Base-by-base conservation (phyloP, 23 red algal genomes). In the Gracilaria gracilis region DNA sequence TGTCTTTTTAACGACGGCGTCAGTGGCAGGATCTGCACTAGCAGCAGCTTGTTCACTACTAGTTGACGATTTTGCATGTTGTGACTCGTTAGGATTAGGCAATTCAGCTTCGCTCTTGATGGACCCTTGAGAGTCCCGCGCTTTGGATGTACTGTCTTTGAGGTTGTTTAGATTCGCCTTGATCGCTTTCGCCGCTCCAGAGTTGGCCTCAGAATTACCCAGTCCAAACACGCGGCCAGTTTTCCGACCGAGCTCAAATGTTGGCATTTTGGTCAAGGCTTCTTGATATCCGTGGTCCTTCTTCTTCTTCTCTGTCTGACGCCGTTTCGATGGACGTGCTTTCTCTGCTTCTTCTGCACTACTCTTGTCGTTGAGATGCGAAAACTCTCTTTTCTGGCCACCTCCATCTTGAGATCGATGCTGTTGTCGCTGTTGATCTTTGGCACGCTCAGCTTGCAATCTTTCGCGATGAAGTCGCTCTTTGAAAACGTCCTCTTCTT, bases 401-500 rank as follows among this genome's bases (percentile, higher is more conserved):
- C 31, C 7, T 7, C 0, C 49, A 25, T 35, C 15, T 15, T 79
- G 4, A n/a, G n/a, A n/a, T n/a, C n/a, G n/a, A 2, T 51, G 9
- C 1, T 79, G 75, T 15, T 28, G 51, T 11, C 33, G 72, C 34
- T 61, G 49, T 21, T 80, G 46, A 35, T 74, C 51, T 32, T 67
- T 71, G 0, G 40, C 31, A 2, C 84, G 84, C 67, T 75, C 84
- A 17, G 62, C 84, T 24, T 59, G 65, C 42, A 73, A 29, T 61
- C 51, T 49, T 34, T 86, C 69, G 24, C 71, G 51, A 24, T 76
- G 37, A 28, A 57, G 57, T 19, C 96, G 93, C 73, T 96, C 79
- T 70, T 80, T 80, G 87, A 96, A 96, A 5, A 95, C 81, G 17
- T 87, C 67, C 42, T 93, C 88, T 67, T 99, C 97, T 62, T 86